Evolutionary conservation across 768 basidiomycete species (phyloP).

Genomic region (Holtermanniella nyarrowii): DNA sequence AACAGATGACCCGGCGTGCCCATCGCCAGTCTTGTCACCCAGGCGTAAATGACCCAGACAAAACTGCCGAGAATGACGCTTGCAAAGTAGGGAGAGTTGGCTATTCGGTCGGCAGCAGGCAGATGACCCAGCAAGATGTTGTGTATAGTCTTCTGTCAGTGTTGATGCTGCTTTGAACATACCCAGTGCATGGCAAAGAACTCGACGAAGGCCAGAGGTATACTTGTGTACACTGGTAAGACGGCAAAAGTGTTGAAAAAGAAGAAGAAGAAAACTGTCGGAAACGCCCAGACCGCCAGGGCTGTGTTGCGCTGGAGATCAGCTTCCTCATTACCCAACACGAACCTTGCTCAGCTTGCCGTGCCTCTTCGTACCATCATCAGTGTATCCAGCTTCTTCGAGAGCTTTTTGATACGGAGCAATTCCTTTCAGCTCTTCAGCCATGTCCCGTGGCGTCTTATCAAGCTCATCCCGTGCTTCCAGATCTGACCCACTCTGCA

Average conservation of each 20-base stretch:
- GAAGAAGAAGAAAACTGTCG: slow-evolving; percentile 65
- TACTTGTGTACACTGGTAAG: slow-evolving; percentile 80
- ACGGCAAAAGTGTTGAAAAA: slow-evolving; percentile 75
- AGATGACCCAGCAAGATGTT: slow-evolving; percentile 54
- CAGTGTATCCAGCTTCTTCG: slow-evolving; percentile 60
- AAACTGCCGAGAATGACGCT: slow-evolving; percentile 79
- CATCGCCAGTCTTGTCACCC: slow-evolving; percentile 69
- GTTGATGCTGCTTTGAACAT: slow-evolving; percentile 33
- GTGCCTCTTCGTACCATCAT: slow-evolving; percentile 58
- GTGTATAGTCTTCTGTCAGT: background rate
- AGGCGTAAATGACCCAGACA: slow-evolving; percentile 74
- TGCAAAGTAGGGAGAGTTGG: slow-evolving; percentile 82
- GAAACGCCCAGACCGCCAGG: slow-evolving; percentile 65
- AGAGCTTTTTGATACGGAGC: slow-evolving; percentile 82
- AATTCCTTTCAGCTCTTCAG: slow-evolving; percentile 78
- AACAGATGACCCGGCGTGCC: slow-evolving; percentile 68
- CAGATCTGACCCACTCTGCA: slow-evolving; percentile 78
- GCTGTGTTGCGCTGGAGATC: slow-evolving; percentile 62
- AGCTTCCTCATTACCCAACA: slow-evolving; percentile 3
- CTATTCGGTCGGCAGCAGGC: slow-evolving; percentile 72
- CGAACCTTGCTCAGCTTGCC: slow-evolving; percentile 62
- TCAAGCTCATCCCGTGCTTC: slow-evolving; percentile 69
- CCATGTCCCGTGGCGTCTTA: slow-evolving; percentile 88
- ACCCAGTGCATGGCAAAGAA: slow-evolving; percentile 93
- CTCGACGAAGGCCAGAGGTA: slow-evolving; percentile 70